phyloP scores from a whole-genome alignment of 2,329 filamentous ascomycete species.

The Colletotrichum viniferum region DNA sequence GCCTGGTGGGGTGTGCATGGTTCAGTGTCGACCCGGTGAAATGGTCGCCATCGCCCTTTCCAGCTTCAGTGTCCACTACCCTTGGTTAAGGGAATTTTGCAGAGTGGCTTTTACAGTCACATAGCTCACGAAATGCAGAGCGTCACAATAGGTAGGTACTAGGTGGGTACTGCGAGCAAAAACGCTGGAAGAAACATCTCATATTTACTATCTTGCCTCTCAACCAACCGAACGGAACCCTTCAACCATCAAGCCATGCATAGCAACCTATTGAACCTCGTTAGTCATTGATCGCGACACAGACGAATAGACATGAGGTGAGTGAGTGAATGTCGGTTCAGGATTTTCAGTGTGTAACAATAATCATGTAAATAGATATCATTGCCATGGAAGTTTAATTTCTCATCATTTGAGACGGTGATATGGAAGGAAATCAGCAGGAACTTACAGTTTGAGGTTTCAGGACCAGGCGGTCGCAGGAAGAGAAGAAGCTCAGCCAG shows the following conservation, averaged over 20 bases:
- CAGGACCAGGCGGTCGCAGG: not conserved
- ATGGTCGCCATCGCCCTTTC: not conserved
- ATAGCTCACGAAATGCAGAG: not conserved
- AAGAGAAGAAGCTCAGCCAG: not conserved
- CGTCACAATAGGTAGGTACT: not conserved
- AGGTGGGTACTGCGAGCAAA: not conserved
- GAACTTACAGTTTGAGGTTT: not conserved
- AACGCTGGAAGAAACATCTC: not conserved
- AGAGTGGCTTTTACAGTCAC: not conserved
- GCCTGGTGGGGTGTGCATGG: not conserved
- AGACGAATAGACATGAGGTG: not conserved
- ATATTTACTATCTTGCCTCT: not conserved
- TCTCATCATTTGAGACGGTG: conserved; percentile 5
- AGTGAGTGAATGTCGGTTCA: not conserved
- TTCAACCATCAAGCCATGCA: not conserved
- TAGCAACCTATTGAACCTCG: not conserved
- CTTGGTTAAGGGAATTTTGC: not conserved
- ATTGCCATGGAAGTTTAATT: conserved; percentile 1
- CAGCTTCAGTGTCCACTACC: not conserved
- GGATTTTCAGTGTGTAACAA: conserved; percentile 17
- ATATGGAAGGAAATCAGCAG: not conserved
- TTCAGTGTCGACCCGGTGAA: not conserved
- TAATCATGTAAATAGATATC: conserved; percentile 18
- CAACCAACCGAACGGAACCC: not conserved
- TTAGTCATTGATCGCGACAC: not conserved